Conservation (phyloP, 768 basidiomycete species). For the Boletellus emodensis region DNA sequence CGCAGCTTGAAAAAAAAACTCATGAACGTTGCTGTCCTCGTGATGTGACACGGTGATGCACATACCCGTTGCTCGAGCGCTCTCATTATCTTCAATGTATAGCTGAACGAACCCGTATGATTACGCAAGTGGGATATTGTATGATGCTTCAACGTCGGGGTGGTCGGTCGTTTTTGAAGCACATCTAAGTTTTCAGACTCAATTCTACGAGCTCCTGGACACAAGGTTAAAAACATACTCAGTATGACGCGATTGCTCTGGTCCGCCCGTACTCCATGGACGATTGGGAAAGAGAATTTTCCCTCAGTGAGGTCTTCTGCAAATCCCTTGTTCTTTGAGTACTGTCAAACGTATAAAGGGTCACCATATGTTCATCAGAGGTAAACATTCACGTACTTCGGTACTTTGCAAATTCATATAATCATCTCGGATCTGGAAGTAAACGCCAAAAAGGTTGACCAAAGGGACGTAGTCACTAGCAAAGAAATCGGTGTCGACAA, state of each 20-base stretch:
- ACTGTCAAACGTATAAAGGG: constrained; percentile 36
- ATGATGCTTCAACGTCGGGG: constrained; percentile 77
- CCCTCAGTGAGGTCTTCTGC: constrained; percentile 78
- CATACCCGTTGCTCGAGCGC: constrained; percentile 57
- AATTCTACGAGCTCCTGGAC: background rate
- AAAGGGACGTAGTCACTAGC: constrained; percentile 85
- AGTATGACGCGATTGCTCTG: constrained; percentile 73
- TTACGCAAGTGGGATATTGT: constrained; percentile 75
- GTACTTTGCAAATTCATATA: constrained; percentile 91
- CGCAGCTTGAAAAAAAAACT: constrained; percentile 33
- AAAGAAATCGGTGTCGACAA: background rate
- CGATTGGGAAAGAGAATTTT: constrained; percentile 77
- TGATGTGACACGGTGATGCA: background rate
- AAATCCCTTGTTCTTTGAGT: constrained; percentile 60
- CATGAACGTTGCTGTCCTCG: background rate
- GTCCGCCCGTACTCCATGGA: constrained; percentile 79
- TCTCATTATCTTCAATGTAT: constrained; percentile 68
- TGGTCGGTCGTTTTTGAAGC: constrained; percentile 84
- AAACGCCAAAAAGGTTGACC: constrained; percentile 91
- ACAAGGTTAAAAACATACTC: constrained; percentile 48
- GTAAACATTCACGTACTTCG: constrained; percentile 46
- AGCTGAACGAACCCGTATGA: constrained; percentile 79
- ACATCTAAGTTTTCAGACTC: constrained; percentile 53
- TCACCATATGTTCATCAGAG: background rate
- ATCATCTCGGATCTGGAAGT: constrained; percentile 96